These are phyloP conservation scores for Durusdinium trenchii DNA, from an alignment of 73 alveolate species.

Conservation along the genomic window DNA sequence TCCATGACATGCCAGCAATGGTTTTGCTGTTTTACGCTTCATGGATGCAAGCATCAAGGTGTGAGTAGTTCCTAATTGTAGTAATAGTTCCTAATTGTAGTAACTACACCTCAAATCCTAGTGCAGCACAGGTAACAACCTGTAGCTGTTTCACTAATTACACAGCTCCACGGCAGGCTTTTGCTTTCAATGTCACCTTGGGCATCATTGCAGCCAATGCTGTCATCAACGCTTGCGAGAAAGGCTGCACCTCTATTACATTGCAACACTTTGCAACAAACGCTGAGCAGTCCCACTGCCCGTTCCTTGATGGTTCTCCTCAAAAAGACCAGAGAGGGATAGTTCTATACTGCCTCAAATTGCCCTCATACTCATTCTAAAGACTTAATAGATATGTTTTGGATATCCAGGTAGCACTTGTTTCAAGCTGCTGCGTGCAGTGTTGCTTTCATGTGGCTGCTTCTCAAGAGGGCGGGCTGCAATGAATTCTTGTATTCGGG, in stretches of 20 bases:
- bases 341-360: no score
- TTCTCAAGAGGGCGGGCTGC: neutral
- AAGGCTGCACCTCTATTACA: no score
- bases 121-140: neutral
- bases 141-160: neutral
- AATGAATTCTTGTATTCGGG: neutral
- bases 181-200: neutral
- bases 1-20: neutral
- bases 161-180: neutral
- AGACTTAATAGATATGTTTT: no score
- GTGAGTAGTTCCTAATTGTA: neutral
- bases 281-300: no score
- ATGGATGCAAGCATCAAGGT: neutral
- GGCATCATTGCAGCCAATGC: slow-evolving; percentile 16
- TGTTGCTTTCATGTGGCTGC: no score
- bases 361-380: no score
- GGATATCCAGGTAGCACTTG: no score
- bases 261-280: no score
- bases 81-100: no score
- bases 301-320: no score
- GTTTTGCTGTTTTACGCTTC: neutral
- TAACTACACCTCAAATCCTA: neutral
- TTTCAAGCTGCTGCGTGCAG: no score
- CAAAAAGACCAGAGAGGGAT: no score
- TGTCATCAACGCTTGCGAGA: slow-evolving; percentile 38